Evolutionary conservation across 768 basidiomycete genomes (phyloP).

Genomic region (Agaricus subrufescens): DNA sequence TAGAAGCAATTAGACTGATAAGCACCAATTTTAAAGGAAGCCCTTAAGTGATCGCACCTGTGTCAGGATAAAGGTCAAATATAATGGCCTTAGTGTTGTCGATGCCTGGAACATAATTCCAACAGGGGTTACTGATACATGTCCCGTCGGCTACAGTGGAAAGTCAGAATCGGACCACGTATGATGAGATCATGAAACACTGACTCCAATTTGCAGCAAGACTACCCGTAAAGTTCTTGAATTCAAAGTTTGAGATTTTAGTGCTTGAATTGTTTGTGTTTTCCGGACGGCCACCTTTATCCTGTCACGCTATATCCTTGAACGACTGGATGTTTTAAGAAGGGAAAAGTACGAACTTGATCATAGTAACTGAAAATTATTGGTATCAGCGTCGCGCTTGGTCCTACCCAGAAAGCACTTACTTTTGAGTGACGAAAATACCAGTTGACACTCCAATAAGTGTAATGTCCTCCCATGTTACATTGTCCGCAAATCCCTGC

Average conservation of each 20-base stretch:
- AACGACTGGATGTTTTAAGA: too few relatives aligned
- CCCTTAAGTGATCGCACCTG: conserved; percentile 18
- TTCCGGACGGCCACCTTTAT: conserved; percentile 27
- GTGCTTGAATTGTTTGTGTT: conserved; percentile 30
- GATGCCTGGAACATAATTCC: conserved; percentile 32
- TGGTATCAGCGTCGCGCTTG: conserved; percentile 17
- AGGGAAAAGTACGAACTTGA: background rate
- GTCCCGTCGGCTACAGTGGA: conserved; percentile 27
- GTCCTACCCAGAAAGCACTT: background rate
- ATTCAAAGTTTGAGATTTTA: conserved; percentile 27
- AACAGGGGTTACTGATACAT: conserved; percentile 34
- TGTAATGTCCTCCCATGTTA: conserved; percentile 43
- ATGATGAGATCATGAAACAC: conserved; percentile 8
- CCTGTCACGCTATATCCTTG: conserved; percentile 13
- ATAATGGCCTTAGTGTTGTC: conserved; percentile 30
- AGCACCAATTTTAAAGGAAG: background rate
- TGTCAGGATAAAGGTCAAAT: conserved; percentile 31
- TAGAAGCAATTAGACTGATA: background rate
- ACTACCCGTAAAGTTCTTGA: conserved; percentile 30
- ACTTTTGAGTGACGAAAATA: conserved; percentile 45
- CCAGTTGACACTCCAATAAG: conserved; percentile 40
- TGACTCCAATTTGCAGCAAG: conserved; percentile 32
- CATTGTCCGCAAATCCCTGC: conserved; percentile 40
- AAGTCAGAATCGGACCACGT: background rate
- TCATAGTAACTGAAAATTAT: background rate